Evolutionary conservation across 345 rosid species (phyloP), one percentile per base, ranked within the genome.

Genomic region (Draba incana): DNA sequence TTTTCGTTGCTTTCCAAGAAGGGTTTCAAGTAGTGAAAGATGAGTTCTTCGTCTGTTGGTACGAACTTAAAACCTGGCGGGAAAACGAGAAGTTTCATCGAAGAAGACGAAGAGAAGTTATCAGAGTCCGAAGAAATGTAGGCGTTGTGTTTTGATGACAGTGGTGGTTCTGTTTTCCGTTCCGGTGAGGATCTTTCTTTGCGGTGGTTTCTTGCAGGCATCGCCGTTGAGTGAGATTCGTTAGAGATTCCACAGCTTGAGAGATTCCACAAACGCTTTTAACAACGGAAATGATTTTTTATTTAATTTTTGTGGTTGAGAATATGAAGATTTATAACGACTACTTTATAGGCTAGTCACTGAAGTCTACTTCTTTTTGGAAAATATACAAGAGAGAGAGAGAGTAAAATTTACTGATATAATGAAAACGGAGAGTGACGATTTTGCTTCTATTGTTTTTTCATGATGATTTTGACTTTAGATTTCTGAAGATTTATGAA

Each of bases 51-150:
- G 10, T 57, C 62, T 1, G 8, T 6, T 11, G 62, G 62, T 20
- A 24, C 10, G 39, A 57, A 57, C 16, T 11, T 38, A 13, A 16
- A 57, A 6, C 62, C 62, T 56, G 61, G 60, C 60, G 61, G 61
- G 28, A 56, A 16, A 56, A 16, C 14, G 0, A 16, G 2, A 8
- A 2, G 28, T 16, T 35, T 1, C 61, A 33, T 33, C 37, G 37
- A 8, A 33, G 0, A n/a, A 56, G 44, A 16, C 15, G 25, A 35
- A 25, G 37, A 33, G 37, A 35, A 16, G 44, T 56, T 56, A 56
- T 56, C 44, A 35, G 27, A 10, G 60, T 6, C 14, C 43, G 44
- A 56, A 35, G 60, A 35, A 15, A 10, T 16, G 25, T 56, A 4
- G 27, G 14, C 4, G 44, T 15, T 35, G 3, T 3, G 44, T 10